Evolutionary conservation across 2,329 filamentous ascomycete species (phyloP).

Genomic region (Penicillium sp.): DNA sequence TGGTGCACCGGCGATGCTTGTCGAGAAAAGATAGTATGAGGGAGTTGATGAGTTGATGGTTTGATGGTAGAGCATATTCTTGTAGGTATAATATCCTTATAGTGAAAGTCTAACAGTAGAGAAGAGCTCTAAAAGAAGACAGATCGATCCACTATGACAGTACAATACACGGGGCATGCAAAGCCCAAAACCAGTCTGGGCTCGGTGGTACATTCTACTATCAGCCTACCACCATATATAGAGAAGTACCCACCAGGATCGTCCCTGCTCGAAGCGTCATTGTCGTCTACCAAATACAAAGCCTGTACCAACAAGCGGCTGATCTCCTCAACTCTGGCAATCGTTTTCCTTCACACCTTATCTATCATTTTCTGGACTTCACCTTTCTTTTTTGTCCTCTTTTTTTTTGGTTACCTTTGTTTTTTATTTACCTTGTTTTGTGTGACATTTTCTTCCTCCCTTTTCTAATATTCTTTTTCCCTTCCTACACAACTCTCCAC

Average conservation of each 20-base stretch:
- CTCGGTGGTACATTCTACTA: not conserved
- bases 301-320: slow-evolving; percentile 12
- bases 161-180: slow-evolving; percentile 7
- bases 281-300: slow-evolving; percentile 8
- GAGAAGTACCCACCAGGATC: slow-evolving; percentile 6
- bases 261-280: slow-evolving; percentile 11
- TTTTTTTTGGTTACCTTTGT: slow-evolving; percentile 8
- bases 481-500: slow-evolving; percentile 1
- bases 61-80: not conserved
- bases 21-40: not conserved
- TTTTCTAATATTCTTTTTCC: slow-evolving; percentile 1
- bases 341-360: slow-evolving; percentile 19
- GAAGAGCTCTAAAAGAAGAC: slow-evolving; percentile 20
- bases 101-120: not conserved
- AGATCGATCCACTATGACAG: slow-evolving; percentile 18
- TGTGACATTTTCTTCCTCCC: not conserved
- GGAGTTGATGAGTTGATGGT: not conserved
- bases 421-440: not conserved
- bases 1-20: not conserved
- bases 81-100: too few species aligned
- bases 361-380: slow-evolving; percentile 18
- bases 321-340: slow-evolving; percentile 14
- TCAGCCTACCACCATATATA: not conserved
- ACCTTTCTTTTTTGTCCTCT: slow-evolving; percentile 8
- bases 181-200: slow-evolving; percentile 4